Base-by-base conservation (phyloP, 2,329 filamentous ascomycete genomes). In the Microdochium bolleyi region DNA sequence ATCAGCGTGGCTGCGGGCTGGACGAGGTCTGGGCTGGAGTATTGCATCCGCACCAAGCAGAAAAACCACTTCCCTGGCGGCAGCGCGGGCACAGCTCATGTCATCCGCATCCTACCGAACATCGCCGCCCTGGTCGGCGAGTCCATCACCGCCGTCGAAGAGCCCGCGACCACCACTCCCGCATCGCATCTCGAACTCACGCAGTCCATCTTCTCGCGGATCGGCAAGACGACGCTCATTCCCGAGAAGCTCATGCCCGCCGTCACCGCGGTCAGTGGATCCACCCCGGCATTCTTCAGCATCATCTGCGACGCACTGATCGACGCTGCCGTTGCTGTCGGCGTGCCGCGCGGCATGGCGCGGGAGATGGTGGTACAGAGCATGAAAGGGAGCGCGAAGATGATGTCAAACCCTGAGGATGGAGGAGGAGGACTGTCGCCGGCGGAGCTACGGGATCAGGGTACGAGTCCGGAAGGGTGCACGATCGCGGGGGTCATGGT, bases 261-360 rank as follows among this genome's bases (percentile, higher is more conserved):
- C 0, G 71, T 70, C n/a, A 84, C 80, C 0, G 79, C 81, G 0
- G 71, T 84, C 1, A 82, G 77, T 55, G 80, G 80, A 0, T 83
- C 79, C 2, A 81, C 80, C 0, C 81, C 80, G 0, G 81, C 81
- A 0, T 83, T 84, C 65, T 79, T 77, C 54, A 78, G 80, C 0
- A 66, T 84, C 9, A 72, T 84, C 4, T 69, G 78, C 13, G 82
- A 85, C 56, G 78, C 78, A 0, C 69, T 83, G 52, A 77, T 80
- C 2, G 80, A 84, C 54, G 81, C 79, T 0, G 78, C 76, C 0
- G 79, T 84, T 0, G 80, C 81, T 0, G 81, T 83, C 66, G 82
- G 82, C 0, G 61, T 85, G 16, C 79, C 80, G 0, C 64, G 80
- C 11, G 74, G 74, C 2, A 72, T 78, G 57, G 81, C 81, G 0